Conservation (phyloP, 1,284 basidiomycete species). For the Ganoderma meredithae region DNA sequence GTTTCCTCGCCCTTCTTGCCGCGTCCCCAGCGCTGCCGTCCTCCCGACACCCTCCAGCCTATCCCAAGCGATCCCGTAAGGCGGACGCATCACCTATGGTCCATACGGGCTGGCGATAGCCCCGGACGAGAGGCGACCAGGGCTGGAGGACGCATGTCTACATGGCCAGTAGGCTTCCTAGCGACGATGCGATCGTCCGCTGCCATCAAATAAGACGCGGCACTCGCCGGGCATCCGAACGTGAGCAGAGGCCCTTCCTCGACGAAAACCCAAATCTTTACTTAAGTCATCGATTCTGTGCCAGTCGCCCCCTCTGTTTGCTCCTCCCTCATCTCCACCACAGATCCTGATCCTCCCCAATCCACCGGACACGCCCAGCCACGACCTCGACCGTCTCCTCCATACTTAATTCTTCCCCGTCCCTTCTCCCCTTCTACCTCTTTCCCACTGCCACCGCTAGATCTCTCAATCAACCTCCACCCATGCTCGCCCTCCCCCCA, state of each 20-base stretch:
- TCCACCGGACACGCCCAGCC: background rate
- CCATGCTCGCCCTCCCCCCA: conserved; percentile 6
- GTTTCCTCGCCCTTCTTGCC: conserved; percentile 1
- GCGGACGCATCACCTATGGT: background rate
- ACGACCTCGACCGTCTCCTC: background rate
- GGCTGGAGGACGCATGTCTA: conserved; percentile 5
- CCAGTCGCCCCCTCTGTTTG: background rate
- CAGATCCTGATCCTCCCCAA: background rate
- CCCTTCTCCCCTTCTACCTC: background rate
- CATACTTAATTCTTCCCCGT: background rate
- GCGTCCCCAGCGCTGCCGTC: background rate
- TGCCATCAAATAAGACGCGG: conserved; percentile 9
- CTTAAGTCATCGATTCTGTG: conserved; percentile 4
- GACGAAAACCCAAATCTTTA: background rate
- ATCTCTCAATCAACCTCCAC: background rate
- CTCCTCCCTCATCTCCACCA: background rate
- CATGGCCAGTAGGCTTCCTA: conserved; percentile 1
- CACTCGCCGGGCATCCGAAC: background rate
- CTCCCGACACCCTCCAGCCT: background rate
- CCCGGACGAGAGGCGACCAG: conserved; percentile 1
- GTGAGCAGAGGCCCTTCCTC: background rate
- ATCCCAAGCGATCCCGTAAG: background rate
- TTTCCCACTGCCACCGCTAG: background rate
- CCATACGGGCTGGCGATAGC: background rate
- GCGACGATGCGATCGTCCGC: conserved; percentile 15